Evolutionary conservation across 148 eudicot genomes (phyloP), one percentile per base, ranked within the genome.

Genomic region (Linanthus parryae): DNA sequence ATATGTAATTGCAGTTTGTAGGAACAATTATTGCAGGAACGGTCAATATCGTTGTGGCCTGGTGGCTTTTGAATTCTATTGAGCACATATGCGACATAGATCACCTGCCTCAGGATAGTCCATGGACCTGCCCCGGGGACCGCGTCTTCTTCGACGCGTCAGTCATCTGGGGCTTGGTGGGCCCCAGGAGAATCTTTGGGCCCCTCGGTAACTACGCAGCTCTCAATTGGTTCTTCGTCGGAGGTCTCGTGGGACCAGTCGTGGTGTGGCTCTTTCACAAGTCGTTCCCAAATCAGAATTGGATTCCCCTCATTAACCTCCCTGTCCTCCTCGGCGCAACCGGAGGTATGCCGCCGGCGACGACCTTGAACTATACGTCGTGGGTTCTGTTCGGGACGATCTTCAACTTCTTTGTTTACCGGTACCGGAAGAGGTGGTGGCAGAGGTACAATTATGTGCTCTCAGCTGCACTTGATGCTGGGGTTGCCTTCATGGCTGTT

Each of bases 101-200:
- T 1, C 59, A 54, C 12, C 66, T 74, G 25, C 68, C 76, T 1
- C 26, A 67, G 19, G 54, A 63, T 54, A 78, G 79, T 40, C 81
- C 84, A 0, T 82, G 84, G 89, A 82, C 81, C 0, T 78, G 84
- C 58, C 77, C 82, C 2, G 51, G 44, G 15, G 89, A 82, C 26
- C 68, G 61, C 0, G 82, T 82, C 58, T 82, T 82, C 70, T 82
- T 67, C 28, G 89, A 82, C 29, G 89, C 89, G 19, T 82, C 84
- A 0, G 82, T 82, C 30, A 79, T 82, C 10, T 82, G 89, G 89
- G 89, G 89, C 5, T 47, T 82, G 9, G 77, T 73, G 21, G 67
- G 84, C 2, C 89, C 89, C 9, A 67, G 25, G 25, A 37, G 85
- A 27, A 75, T 79, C 0, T 82, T 82, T 24, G 84, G 89, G 8